Base-by-base conservation (phyloP, 2,329 filamentous ascomycete genomes). In the Neoscytalidium dimidiatum region DNA sequence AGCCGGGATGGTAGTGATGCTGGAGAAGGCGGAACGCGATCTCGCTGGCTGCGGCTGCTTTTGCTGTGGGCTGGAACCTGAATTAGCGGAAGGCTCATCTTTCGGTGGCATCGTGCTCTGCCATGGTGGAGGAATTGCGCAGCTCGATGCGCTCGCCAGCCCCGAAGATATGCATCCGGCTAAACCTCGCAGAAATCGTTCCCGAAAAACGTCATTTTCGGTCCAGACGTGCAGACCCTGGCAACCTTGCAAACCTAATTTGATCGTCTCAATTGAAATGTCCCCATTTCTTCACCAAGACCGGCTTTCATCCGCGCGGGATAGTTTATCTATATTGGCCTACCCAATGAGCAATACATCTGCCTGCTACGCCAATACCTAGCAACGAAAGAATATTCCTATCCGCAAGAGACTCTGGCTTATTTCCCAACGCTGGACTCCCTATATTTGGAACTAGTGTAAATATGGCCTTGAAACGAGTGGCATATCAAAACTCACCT, bases 1-100 rank as follows among this genome's bases (percentile, higher is more conserved):
- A 11, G 85, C 79, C 7, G 95, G 94, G 64, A 93, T 84, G 49
- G 83, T 78, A 76, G 77, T 75, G 49, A 77, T 69, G 66, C 70
- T 73, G 53, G 70, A 69, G n/a, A 70, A 68, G 53, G 56, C 46
- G 46, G 51, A 49, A 21, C 41, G 51, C 33, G 29, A 29, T 5
- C 21, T 31, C 17, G 46, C 26, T 13, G 17, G 31, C 43, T 35
- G 29, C 38, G 29, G 53, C 23, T 29, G 53, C 23, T n/a, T 14
- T 35, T 17, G 52, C 52, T 13, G 4, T 4, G 21, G 31, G 11
- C 44, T 57, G 7, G 53, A 41, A 19, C n/a, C 38, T 31, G 56
- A 46, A 28, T 26, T 19, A 29, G 56, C 38, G 38, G 44, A 9
- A 31, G 56, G 38, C 26, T 60, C 56, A 60, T 60, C 56, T 60